A percentile compares a stretch with the other conserved stretches of the same genome.
Conservation (phyloP, 371 early-diverging fungal genomes). For the Gilbertella persicaria region DNA sequence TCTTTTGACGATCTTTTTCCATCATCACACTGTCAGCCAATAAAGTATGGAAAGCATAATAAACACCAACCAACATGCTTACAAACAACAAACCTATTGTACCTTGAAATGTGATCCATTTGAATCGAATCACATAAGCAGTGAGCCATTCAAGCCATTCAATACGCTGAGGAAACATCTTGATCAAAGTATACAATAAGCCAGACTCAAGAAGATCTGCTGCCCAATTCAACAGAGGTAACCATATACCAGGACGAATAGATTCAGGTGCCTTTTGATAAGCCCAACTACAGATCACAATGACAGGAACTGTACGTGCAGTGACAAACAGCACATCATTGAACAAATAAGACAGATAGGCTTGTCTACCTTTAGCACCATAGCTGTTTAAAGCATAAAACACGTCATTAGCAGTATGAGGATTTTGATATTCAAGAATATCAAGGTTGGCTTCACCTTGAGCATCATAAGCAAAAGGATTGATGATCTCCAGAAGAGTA, state of each 20-base stretch:
- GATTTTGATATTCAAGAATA: constrained; percentile 46
- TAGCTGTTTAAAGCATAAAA: constrained; percentile 34
- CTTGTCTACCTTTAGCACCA: constrained; percentile 43
- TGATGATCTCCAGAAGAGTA: constrained; percentile 30
- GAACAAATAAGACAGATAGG: constrained; percentile 36
- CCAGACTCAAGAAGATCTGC: constrained; percentile 38
- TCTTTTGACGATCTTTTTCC: constrained; percentile 37
- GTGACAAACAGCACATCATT: constrained; percentile 42
- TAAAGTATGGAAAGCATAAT: constrained; percentile 43
- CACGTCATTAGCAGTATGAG: constrained; percentile 33
- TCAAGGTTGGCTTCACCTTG: constrained; percentile 39
- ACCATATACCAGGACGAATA: constrained; percentile 42
- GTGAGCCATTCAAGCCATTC: constrained; percentile 20
- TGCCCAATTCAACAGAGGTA: constrained; percentile 31
- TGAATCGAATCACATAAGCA: constrained; percentile 32
- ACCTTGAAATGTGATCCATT: constrained; percentile 36
- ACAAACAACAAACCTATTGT: constrained; percentile 29
- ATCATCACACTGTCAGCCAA: constrained; percentile 45
- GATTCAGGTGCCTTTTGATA: constrained; percentile 32
- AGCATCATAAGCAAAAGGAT: constrained; percentile 36
- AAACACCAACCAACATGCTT: constrained; percentile 39
- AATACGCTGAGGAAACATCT: constrained; percentile 37
- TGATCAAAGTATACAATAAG: constrained; percentile 27
- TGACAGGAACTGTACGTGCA: constrained; percentile 37
- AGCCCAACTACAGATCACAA: constrained; percentile 37